phyloP scores from a whole-genome alignment of 2,329 filamentous ascomycete species.

The Trichoderma arundinaceum region DNA sequence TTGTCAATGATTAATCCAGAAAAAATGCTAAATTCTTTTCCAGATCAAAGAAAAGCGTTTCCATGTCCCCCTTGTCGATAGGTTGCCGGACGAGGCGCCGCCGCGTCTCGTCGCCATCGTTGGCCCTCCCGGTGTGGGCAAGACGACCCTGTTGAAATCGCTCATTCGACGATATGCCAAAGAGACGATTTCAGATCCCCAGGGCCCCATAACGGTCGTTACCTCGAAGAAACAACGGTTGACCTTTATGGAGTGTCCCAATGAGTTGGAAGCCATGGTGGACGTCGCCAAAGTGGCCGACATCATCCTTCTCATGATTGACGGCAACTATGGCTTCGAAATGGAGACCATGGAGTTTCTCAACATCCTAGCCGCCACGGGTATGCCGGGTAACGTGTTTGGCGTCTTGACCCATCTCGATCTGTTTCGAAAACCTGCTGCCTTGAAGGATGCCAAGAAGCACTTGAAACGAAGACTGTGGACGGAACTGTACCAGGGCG shows the following conservation, averaged over 20 bases:
- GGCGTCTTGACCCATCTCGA: constrained; percentile 96
- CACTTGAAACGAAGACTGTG: constrained; percentile 93
- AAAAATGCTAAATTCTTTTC: constrained; percentile 35
- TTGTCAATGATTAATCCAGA: too few relatives aligned
- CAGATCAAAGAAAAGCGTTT: constrained; percentile 93
- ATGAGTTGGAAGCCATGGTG: constrained; percentile 94
- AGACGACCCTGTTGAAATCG: constrained; percentile 94
- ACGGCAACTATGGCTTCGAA: constrained; percentile 98
- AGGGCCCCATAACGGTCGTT: constrained; percentile 92
- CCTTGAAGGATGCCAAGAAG: constrained; percentile 93
- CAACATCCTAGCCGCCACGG: constrained; percentile 88
- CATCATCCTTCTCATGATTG: constrained; percentile 96
- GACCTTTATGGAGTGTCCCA: constrained; percentile 97
- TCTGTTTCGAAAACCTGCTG: constrained; percentile 91
- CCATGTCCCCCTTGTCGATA: constrained; percentile 95
- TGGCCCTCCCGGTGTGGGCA: constrained; percentile 91
- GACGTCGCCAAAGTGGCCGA: constrained; percentile 97
- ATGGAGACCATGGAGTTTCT: constrained; percentile 99
- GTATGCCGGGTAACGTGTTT: constrained; percentile 99
- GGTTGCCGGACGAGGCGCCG: constrained; percentile 91
- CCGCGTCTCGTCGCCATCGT: constrained; percentile 93
- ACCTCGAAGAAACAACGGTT: constrained; percentile 94
- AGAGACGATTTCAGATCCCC: constrained; percentile 86
- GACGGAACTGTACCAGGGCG: constrained; percentile 96
- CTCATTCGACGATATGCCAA: constrained; percentile 94